Percentiles rank a stretch among this genome's conserved stretches.
phyloP scores from a whole-genome alignment of 2,329 filamentous ascomycete species.

The Pseudogymnoascus sp. region DNA sequence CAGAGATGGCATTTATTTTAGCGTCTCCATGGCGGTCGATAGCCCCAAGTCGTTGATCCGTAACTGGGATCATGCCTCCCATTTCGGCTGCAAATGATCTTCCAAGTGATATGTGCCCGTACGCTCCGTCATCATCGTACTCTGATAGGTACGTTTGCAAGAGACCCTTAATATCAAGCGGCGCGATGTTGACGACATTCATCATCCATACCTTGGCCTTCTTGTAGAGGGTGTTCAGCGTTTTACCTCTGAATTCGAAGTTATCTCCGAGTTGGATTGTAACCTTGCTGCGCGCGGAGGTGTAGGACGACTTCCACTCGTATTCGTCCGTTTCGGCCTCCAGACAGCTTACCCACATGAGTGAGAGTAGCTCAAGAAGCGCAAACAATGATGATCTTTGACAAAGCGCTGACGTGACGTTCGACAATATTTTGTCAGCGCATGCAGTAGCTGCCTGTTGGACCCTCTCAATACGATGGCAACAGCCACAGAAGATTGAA shows the following conservation, averaged over 20 bases:
- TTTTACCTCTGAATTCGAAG: constrained; percentile 72
- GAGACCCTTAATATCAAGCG: constrained; percentile 88
- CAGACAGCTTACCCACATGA: constrained; percentile 93
- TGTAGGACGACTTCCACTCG: constrained; percentile 74
- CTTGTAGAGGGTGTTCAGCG: constrained; percentile 69
- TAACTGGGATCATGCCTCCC: constrained; percentile 76
- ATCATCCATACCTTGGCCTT: constrained; percentile 77
- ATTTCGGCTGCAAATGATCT: constrained; percentile 92
- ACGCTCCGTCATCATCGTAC: constrained; percentile 83
- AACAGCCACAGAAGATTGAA: constrained; percentile 78
- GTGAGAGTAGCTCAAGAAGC: constrained; percentile 79
- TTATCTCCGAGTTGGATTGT: constrained; percentile 90
- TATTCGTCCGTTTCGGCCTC: constrained; percentile 94
- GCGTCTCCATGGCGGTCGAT: constrained; percentile 69
- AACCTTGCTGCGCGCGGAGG: constrained; percentile 69
- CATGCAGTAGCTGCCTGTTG: constrained; percentile 79
- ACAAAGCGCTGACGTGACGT: constrained; percentile 84
- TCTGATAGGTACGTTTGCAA: constrained; percentile 95
- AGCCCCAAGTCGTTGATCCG: constrained; percentile 77
- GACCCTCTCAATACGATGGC: constrained; percentile 85
- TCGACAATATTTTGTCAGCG: constrained; percentile 76
- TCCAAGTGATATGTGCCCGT: constrained; percentile 86
- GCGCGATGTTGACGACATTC: constrained; percentile 73
- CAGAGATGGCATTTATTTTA: constrained; percentile 84
- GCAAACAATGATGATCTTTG: constrained; percentile 88